Base-by-base conservation (phyloP, 768 basidiomycete genomes). In the Chlorophyllum brunneum region DNA sequence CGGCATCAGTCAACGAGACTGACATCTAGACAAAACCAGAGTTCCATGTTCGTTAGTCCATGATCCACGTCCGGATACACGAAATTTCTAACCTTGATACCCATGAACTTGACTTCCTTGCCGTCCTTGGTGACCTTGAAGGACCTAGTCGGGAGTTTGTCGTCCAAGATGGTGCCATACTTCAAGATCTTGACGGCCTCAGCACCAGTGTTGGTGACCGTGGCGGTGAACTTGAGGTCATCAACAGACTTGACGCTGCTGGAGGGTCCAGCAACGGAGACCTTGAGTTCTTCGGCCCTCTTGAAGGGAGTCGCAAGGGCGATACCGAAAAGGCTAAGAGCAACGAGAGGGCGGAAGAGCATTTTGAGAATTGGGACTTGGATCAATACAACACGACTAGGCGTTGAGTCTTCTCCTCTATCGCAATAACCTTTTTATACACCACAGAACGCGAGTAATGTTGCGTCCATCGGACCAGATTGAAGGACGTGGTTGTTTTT, bases 91-190 rank as follows among this genome's bases (percentile, higher is more conserved):
- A 76, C 72, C 68, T 74, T 73, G 54, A 75, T 57, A 20, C 76
- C 76, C 11, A 66, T 74, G 65, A 78, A 78, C 11, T 64, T 45
- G 30, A 75, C 73, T 2, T 58, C 60, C 16, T 59, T 45, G 20
- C 67, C 73, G 56, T 71, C 68, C 59, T 72, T 73, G 38, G 65
- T 72, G 54, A 77, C 67, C 6, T 58, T 62, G 61, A 78, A 77
- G 1, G 73, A 75, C 58, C 66, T 70, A 29, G 74, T 75, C 4
- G 74, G 72, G n/a, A 71, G 60, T 24, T 67, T 60, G 34, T 63
- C 65, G 60, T 77, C 74, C 49, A 76, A 67, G 49, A 77, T 69
- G 13, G 76, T 76, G n/a, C 65, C 71, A 56, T 73, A 76, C 58
- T 72, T 75, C 63, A 78, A 67, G 44, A 76, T 58, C 61, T 70